These are phyloP conservation scores for Epichloe gansuensis DNA, from an alignment of 2,329 filamentous ascomycete genomes.

Conservation along the genomic window DNA sequence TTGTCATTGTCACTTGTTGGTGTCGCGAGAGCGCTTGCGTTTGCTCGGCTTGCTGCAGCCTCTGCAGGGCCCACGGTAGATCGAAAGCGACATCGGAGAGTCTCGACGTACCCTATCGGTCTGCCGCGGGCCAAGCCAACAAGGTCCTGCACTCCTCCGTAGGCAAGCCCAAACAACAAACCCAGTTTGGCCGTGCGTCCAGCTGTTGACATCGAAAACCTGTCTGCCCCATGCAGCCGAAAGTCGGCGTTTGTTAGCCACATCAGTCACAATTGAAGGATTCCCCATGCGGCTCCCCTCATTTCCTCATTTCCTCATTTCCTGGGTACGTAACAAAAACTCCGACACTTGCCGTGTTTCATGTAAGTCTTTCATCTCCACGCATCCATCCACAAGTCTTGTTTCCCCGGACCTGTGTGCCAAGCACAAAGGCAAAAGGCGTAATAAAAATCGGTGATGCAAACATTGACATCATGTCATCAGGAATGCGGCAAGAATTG, in stretches of 20 bases:
- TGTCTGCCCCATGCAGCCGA: slow-evolving; percentile 40
- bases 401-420: neutral
- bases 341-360: slow-evolving; percentile 4
- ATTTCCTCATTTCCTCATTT: neutral
- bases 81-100: slow-evolving; percentile 35
- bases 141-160: slow-evolving; percentile 69
- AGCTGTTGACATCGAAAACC: slow-evolving; percentile 64
- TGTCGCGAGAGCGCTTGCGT: slow-evolving; percentile 4
- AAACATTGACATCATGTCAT: neutral
- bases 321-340: slow-evolving; percentile 11
- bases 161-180: slow-evolving; percentile 63
- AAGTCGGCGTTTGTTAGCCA: slow-evolving; percentile 17
- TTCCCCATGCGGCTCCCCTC: slow-evolving; percentile 5
- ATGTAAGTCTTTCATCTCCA: neutral
- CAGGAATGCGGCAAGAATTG: neutral
- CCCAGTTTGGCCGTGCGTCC: slow-evolving; percentile 71
- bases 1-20: slow-evolving; percentile 2
- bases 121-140: slow-evolving; percentile 57
- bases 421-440: neutral
- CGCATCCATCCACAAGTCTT: neutral
- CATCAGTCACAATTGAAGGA: neutral
- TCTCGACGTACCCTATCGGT: slow-evolving; percentile 62
- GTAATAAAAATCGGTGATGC: neutral
- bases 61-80: slow-evolving; percentile 6
- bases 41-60: slow-evolving; percentile 8